These are phyloP conservation scores for Phytopythium kandeliae DNA, from an alignment of 352 stramenopile genomes.

Conservation along the genomic window DNA sequence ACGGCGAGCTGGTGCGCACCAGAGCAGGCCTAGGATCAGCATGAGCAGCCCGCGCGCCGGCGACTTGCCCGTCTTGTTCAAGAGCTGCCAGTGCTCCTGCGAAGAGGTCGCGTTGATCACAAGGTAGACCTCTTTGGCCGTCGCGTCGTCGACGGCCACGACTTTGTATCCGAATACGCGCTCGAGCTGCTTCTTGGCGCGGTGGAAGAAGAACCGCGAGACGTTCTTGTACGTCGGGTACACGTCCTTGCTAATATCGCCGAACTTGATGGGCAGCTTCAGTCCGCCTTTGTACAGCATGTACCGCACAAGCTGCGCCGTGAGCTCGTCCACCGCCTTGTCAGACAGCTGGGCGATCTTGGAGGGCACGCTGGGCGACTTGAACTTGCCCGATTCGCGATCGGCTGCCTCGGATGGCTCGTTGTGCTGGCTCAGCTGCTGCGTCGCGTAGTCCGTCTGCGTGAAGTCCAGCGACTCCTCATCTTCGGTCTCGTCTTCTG, in stretches of 20 bases:
- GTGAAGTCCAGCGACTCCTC: conserved; percentile 69
- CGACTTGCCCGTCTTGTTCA: conserved; percentile 74
- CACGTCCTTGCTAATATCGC: conserved; percentile 81
- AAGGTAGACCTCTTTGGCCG: conserved; percentile 67
- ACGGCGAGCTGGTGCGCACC: conserved; percentile 55
- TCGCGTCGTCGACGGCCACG: conserved; percentile 60
- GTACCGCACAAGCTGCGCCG: conserved; percentile 70
- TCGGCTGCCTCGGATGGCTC: conserved; percentile 17
- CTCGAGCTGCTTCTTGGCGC: conserved; percentile 74
- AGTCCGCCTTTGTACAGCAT: conserved; percentile 81
- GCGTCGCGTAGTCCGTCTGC: conserved; percentile 61
- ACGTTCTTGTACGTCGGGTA: conserved; percentile 78
- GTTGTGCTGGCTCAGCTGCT: conserved; percentile 40
- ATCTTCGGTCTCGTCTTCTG: conserved; percentile 28
- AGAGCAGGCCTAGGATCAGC: conserved; percentile 78
- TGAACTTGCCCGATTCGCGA: conserved; percentile 29
- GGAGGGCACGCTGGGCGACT: conserved; percentile 25
- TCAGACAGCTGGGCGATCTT: conserved; percentile 41
- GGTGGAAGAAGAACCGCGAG: conserved; percentile 72
- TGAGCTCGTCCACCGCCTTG: conserved; percentile 73
- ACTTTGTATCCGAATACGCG: conserved; percentile 72
- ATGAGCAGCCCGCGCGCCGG: conserved; percentile 66
- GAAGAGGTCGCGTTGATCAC: conserved; percentile 68
- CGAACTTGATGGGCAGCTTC: conserved; percentile 75
- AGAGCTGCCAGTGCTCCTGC: conserved; percentile 63